These are phyloP conservation scores for Solanum pinnatisectum DNA, from an alignment of 257 asterid species.

Conservation along the genomic window DNA sequence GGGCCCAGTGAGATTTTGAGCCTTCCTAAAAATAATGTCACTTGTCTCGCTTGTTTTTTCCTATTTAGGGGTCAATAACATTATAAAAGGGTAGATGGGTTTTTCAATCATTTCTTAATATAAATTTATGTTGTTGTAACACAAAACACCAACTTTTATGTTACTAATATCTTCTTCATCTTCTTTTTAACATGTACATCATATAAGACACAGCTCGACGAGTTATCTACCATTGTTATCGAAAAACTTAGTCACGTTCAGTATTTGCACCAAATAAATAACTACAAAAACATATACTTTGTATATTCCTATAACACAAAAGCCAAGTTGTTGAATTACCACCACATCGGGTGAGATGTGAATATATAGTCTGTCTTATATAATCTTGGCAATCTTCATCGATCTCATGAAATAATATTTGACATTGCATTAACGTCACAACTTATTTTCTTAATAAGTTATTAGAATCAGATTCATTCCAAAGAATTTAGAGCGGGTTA, in stretches of 20 bases:
- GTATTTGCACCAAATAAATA: background rate
- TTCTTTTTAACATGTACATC: background rate
- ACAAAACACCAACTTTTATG: background rate
- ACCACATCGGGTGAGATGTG: background rate
- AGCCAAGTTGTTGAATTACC: background rate
- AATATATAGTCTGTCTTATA: background rate
- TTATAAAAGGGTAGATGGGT: too few species aligned
- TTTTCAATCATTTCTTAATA: background rate
- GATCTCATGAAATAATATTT: background rate
- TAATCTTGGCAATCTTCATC: background rate
- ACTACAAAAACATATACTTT: background rate
- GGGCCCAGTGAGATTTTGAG: background rate
- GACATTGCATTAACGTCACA: background rate
- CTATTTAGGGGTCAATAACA: background rate
- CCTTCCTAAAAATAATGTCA: background rate
- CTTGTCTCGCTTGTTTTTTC: background rate
- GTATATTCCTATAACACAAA: background rate
- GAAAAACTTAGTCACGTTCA: background rate
- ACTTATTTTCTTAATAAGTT: background rate
- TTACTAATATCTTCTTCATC: background rate
- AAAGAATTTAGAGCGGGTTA: background rate
- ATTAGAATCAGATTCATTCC: background rate
- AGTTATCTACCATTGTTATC: background rate
- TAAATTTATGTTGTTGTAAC: background rate
- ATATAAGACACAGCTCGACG: background rate